These are phyloP conservation scores for Vicia sativa DNA, from an alignment of 306 rosid species.

Conservation along the genomic window DNA sequence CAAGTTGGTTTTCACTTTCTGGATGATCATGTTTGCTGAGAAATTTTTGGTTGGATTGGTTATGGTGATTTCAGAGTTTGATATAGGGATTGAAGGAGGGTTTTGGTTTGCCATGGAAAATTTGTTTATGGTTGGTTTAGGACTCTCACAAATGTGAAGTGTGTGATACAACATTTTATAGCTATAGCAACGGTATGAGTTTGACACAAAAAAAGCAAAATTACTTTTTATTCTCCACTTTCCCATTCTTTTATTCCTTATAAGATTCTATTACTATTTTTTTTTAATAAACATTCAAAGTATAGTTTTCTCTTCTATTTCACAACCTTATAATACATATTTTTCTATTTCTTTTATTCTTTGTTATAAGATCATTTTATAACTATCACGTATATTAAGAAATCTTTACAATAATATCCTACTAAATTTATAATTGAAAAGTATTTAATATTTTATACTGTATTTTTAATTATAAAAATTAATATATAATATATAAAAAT, in stretches of 20 bases:
- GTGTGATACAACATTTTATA: not conserved
- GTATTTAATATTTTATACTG: too few relatives aligned
- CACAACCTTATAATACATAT: too few relatives aligned
- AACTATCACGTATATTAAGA: too few relatives aligned
- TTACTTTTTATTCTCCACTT: not conserved
- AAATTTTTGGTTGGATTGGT: constrained; percentile 17
- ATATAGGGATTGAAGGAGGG: constrained; percentile 32
- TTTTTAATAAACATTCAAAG: too few relatives aligned
- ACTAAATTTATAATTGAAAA: too few relatives aligned
- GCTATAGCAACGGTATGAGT: not conserved
- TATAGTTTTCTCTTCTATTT: too few relatives aligned
- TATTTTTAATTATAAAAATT: too few relatives aligned
- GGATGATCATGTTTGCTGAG: constrained; percentile 18
- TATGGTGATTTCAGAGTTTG: constrained; percentile 31
- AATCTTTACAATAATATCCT: too few relatives aligned
- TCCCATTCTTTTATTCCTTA: not conserved
- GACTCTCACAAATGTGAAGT: constrained; percentile 5
- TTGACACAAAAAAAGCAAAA: not conserved
- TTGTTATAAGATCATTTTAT: too few relatives aligned
- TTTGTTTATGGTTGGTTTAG: not conserved
- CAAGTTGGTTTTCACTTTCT: constrained; percentile 52
- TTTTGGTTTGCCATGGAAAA: constrained; percentile 47
- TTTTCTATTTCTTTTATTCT: too few relatives aligned
- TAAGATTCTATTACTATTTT: not conserved
- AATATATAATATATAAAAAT: too few relatives aligned